Evolutionary conservation across 768 basidiomycete genomes (phyloP).

Genomic region (Sporobolomyces roseus): DNA sequence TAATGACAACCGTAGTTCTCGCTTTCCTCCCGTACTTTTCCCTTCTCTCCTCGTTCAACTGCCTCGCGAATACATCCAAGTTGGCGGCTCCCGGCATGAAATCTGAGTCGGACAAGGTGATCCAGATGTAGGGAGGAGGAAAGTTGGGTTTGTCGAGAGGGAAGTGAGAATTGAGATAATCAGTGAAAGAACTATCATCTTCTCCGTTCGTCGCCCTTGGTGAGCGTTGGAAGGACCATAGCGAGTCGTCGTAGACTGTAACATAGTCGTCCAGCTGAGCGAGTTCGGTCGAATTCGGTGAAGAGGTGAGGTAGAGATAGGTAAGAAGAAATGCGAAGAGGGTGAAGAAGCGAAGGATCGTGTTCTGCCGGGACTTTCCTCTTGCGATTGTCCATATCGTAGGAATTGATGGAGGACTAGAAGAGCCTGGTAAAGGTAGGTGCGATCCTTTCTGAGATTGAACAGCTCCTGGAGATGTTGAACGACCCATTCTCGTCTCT

Average conservation of each 20-base stretch:
- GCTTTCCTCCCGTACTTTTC: neutral
- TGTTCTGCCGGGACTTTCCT: neutral
- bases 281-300: neutral
- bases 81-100: slow-evolving; percentile 22
- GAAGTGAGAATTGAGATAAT: slow-evolving; percentile 28
- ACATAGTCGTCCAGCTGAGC: neutral
- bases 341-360: neutral
- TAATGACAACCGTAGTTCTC: slow-evolving; percentile 19
- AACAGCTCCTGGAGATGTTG: neutral
- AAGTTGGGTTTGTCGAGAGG: neutral
- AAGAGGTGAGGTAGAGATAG: neutral
- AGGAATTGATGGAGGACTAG: neutral
- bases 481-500: no score
- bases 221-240: neutral
- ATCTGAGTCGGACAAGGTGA: slow-evolving; percentile 20
- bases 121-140: slow-evolving; percentile 17
- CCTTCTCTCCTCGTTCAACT: slow-evolving; percentile 25
- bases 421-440: neutral
- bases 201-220: slow-evolving; percentile 6
- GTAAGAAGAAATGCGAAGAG: neutral
- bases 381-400: neutral
- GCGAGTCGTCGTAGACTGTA: neutral
- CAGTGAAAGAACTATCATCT: slow-evolving; percentile 13
- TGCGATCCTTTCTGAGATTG: neutral
- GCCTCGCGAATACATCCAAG: slow-evolving; percentile 13